phyloP scores from a whole-genome alignment of 2,329 filamentous ascomycete species.

The Neofusicoccum ribis region DNA sequence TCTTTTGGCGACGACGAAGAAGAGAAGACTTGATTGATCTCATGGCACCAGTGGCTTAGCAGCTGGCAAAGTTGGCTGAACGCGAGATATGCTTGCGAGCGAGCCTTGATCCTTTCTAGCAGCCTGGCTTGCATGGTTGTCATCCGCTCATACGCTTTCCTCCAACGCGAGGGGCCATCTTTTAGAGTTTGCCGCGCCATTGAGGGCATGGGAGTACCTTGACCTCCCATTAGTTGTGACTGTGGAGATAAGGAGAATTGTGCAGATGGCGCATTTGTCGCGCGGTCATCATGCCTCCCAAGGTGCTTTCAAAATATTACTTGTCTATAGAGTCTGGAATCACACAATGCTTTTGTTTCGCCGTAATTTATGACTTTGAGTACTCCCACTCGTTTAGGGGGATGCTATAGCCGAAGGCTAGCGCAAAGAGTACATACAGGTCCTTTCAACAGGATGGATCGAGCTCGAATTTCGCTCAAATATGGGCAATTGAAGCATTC shows the following conservation, averaged over 20 bases:
- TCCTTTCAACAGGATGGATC: too few species aligned
- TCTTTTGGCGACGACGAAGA: constrained; percentile 34
- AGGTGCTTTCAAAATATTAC: background rate
- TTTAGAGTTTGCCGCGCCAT: background rate
- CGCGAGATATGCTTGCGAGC: background rate
- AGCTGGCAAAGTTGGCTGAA: background rate
- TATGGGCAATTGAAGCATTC: too few species aligned
- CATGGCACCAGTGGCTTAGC: background rate
- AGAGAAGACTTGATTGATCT: background rate
- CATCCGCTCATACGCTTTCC: background rate
- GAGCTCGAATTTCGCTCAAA: too few species aligned
- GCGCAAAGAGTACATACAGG: too few species aligned
- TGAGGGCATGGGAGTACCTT: background rate
- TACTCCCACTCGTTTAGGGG: too few species aligned
- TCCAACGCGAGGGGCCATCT: background rate
- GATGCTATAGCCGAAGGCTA: too few species aligned
- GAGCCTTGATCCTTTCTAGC: background rate
- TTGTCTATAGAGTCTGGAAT: too few species aligned
- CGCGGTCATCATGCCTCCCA: background rate
- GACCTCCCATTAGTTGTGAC: background rate
- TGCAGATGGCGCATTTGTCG: background rate
- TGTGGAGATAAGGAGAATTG: background rate
- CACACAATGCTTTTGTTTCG: too few species aligned
- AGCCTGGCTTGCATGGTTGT: background rate
- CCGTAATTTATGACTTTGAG: too few species aligned